Base-by-base conservation (phyloP, 768 basidiomycete genomes). In the Arthromyces matolae region DNA sequence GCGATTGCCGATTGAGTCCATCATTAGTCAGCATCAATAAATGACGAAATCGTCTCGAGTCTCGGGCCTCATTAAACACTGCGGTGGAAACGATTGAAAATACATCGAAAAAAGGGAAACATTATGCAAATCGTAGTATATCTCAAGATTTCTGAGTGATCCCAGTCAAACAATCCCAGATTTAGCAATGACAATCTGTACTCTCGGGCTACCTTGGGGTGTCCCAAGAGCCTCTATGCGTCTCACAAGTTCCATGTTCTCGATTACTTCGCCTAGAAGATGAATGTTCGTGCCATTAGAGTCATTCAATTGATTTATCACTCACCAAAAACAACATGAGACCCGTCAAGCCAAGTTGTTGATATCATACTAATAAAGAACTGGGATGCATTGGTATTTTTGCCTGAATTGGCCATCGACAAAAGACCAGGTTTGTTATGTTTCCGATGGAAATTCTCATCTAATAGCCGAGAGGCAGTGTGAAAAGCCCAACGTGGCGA, bases 401-500 rank as follows among this genome's bases (percentile, higher is more conserved):
- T 74, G 31, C 90, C 90, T 28, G 89, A 87, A 58, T 89, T 96
- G 31, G 93, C 93, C 83, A 86, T 86, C 24, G 83, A 86, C 33
- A 88, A 76, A 23, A 85, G 63, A 35, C 79, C 79, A 14, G 72
- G 76, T 52, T 80, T 80, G 54, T 62, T 73, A 72, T 95, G 92
- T 64, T 80, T 84, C 49, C 81, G 61, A 49, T 75, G 56, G 62
- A 89, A 89, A 73, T 91, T 93, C 71, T 94, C 92, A 52, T 94
- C 92, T 78, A 22, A 39, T 7, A 37, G 10, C 34, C 6, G 19
- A 45, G 14, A 29, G 24, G 10, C 37, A 5, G 42, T 12, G 28
- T 46, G 18, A 41, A 31, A 32, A 23, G n/a, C n/a, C n/a, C 38
- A 36, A 47, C 19, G 32, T 40, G 2, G 71, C 75, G 51, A 60